Evolutionary conservation across 1,139 yeast species (phyloP).

Genomic region (Wickerhamomyces sp.): DNA sequence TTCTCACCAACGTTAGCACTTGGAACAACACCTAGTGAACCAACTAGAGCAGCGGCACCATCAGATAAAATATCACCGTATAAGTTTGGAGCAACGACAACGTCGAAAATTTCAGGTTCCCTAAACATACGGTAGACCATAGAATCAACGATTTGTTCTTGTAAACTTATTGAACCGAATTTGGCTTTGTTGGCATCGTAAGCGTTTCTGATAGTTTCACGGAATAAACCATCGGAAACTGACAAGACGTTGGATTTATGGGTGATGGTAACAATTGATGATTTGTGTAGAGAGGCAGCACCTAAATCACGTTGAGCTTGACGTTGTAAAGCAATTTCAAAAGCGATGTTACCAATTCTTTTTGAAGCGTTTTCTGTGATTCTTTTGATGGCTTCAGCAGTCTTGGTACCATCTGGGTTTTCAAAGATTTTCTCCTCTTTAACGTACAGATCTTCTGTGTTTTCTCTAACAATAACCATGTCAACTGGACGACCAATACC

Average conservation of each 20-base stretch:
- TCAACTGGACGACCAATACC: constrained; percentile 83
- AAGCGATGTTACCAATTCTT: constrained; percentile 85
- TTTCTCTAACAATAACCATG: constrained; percentile 96
- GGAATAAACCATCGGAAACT: constrained; percentile 90
- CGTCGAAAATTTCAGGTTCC: constrained; percentile 95
- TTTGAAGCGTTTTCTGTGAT: constrained; percentile 83
- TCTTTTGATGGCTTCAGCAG: constrained; percentile 97
- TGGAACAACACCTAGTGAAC: constrained; percentile 97
- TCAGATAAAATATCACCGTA: constrained; percentile 97
- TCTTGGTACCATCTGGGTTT: constrained; percentile 69
- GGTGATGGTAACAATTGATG: constrained; percentile 81
- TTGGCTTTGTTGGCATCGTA: constrained; percentile 60
- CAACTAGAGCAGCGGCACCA: constrained; percentile 98
- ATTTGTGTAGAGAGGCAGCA: constrained; percentile 45
- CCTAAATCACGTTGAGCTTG: constrained; percentile 69
- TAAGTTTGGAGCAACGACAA: constrained; percentile 96
- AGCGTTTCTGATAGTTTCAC: constrained; percentile 80
- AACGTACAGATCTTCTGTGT: constrained; percentile 94
- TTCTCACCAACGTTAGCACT: constrained; percentile 95
- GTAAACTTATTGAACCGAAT: constrained; percentile 57
- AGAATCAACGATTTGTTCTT: constrained; percentile 97
- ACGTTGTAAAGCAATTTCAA: constrained; percentile 89
- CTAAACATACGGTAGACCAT: constrained; percentile 99
- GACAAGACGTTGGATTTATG: constrained; percentile 95
- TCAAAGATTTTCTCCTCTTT: constrained; percentile 81